A percentile compares a stretch with the other conserved stretches of the same genome.
phyloP scores from a whole-genome alignment of 1,139 yeast genomes.

The Pichia sp. region DNA sequence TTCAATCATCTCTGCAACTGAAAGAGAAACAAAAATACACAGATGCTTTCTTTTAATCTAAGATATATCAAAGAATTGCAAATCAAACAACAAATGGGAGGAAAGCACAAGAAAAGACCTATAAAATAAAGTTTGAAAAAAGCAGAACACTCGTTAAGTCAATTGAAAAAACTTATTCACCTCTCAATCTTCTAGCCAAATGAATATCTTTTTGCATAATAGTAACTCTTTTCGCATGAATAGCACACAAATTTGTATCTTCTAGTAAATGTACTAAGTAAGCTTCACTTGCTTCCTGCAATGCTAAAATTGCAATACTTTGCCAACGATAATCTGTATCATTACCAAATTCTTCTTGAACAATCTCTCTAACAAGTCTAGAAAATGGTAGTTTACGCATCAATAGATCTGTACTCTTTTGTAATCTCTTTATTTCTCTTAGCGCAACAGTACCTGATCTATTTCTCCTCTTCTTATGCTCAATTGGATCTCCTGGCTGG shows the following conservation, averaged over 20 bases:
- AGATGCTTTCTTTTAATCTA: no score
- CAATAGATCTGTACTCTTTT: conserved; percentile 68
- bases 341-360: conserved; percentile 50
- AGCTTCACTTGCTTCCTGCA: conserved; percentile 93
- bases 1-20: no score
- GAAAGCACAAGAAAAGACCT: no score
- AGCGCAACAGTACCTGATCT: conserved; percentile 72
- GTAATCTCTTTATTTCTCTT: conserved; percentile 72
- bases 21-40: no score
- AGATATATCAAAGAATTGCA: no score
- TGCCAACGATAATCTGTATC: conserved; percentile 79
- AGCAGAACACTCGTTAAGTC: not conserved
- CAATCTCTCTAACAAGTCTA: conserved; percentile 72
- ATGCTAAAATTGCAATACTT: conserved; percentile 75
- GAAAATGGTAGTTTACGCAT: conserved; percentile 89
- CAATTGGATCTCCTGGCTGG: conserved; percentile 45
- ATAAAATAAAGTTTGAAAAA: no score
- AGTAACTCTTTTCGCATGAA: conserved; percentile 90
- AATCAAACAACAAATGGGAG: no score
- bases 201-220: conserved; percentile 92
- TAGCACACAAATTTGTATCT: conserved; percentile 84
- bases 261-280: conserved; percentile 78
- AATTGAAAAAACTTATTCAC: conserved; percentile 29
- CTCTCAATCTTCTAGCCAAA: conserved; percentile 82
- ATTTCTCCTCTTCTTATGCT: conserved; percentile 41